Percentiles rank a stretch among this genome's conserved stretches.
Conservation (phyloP, 208 protist species). For the Crithidia bombi region DNA sequence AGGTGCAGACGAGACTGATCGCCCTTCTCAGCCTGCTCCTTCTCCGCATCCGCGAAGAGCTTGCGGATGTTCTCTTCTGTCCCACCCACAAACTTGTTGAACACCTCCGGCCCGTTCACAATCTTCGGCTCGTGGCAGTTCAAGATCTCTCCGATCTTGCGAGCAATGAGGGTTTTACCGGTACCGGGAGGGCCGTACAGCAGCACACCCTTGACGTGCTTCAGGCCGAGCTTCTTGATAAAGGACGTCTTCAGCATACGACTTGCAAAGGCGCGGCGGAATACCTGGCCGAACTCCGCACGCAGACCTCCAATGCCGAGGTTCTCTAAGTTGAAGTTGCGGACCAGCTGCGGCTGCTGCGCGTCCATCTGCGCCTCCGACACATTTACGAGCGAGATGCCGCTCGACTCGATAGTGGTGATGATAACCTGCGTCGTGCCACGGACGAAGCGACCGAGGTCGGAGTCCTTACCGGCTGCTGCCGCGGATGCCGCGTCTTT, state of each 20-base stretch:
- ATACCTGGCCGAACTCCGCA: conserved; percentile 97
- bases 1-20: conserved; percentile 98
- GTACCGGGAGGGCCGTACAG: conserved; percentile 99
- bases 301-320: conserved; percentile 97
- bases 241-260: conserved; percentile 95
- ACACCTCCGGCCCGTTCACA: conserved; percentile 98
- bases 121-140: conserved; percentile 97
- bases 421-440: conserved; percentile 56
- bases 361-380: conserved; percentile 81
- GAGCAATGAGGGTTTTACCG: conserved; percentile 99
- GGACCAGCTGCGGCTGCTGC: conserved; percentile 77
- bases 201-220: conserved; percentile 98
- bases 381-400: conserved; percentile 76
- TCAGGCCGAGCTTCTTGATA: conserved; percentile 96
- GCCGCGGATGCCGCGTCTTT: conserved; percentile 13
- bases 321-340: conserved; percentile 91
- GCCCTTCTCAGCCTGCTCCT: conserved; percentile 91
- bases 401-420: conserved; percentile 51
- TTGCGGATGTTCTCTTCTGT: conserved; percentile 99
- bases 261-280: conserved; percentile 98
- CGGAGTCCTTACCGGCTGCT: conserved; percentile 14
- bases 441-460: conserved; percentile 46
- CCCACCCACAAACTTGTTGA: conserved; percentile 99
- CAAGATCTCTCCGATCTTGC: conserved; percentile 99
- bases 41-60: conserved; percentile 98